Percentiles rank a stretch among this genome's conserved stretches.
These are phyloP conservation scores for Pythium biforme DNA, from an alignment of 352 stramenopile genomes.

Conservation along the genomic window DNA sequence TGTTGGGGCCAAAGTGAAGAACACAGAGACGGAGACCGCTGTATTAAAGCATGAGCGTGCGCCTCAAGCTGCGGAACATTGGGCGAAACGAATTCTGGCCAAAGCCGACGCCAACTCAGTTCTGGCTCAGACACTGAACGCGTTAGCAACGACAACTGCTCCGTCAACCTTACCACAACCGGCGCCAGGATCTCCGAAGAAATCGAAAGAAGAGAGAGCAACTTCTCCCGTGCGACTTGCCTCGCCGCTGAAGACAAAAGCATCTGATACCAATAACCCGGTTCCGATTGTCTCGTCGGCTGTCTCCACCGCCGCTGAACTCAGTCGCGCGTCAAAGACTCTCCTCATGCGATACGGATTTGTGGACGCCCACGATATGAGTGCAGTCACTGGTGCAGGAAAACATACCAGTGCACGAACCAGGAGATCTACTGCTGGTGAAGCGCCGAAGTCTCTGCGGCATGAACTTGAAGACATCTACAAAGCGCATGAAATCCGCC, in stretches of 20 bases:
- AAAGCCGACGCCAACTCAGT: slow-evolving; percentile 57
- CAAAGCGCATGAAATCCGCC: slow-evolving; percentile 81
- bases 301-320: slow-evolving; percentile 37
- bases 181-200: slow-evolving; percentile 6
- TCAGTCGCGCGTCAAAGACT: slow-evolving; percentile 84
- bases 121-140: slow-evolving; percentile 58
- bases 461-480: slow-evolving; percentile 76
- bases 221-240: slow-evolving; percentile 20
- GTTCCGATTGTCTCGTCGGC: not conserved
- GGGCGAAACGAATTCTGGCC: slow-evolving; percentile 54
- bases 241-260: slow-evolving; percentile 10
- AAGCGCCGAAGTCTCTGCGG: slow-evolving; percentile 46
- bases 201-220: slow-evolving; percentile 9
- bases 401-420: not conserved
- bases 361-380: slow-evolving; percentile 53
- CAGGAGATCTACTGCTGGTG: not conserved
- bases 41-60: slow-evolving; percentile 12
- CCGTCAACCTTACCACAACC: not conserved
- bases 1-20: slow-evolving; percentile 5
- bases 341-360: slow-evolving; percentile 84
- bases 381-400: not conserved
- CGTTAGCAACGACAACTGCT: slow-evolving; percentile 35
- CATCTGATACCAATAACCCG: not conserved
- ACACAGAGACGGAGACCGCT: slow-evolving; percentile 5
- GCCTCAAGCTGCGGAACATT: slow-evolving; percentile 40